Conservation (phyloP, 139 green algal genomes). For the Closterium sp. region DNA sequence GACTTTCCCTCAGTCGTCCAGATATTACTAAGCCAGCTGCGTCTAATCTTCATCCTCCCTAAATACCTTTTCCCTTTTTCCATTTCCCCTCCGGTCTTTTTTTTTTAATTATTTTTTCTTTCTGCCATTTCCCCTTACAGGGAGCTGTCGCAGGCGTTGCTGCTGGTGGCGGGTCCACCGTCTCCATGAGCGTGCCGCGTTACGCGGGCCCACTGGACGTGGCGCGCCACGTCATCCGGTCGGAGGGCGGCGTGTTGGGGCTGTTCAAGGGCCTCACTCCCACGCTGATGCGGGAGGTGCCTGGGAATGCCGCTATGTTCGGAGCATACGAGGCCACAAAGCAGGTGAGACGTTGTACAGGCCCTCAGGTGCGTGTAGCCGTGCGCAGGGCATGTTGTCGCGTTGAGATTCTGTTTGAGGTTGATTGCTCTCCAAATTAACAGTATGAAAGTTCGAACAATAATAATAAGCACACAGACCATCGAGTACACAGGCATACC, state of each 20-base stretch:
- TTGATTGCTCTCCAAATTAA: no score
- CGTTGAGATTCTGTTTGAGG: no score
- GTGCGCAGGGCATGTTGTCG: no score
- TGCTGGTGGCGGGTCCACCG: no score
- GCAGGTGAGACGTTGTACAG: not conserved
- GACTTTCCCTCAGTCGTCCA: no score
- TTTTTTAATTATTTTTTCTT: no score
- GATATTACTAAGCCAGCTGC: no score
- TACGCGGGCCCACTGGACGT: constrained; percentile 67
- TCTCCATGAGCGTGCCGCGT: not conserved
- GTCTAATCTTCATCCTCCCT: not conserved
- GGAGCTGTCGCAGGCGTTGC: not conserved
- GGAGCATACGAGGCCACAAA: constrained; percentile 70
- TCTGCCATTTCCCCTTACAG: not conserved
- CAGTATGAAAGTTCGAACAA: no score
- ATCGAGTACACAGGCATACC: no score
- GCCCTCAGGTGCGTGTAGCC: not conserved
- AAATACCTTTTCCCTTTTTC: no score
- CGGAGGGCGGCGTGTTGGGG: constrained; percentile 64
- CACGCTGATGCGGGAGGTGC: constrained; percentile 68
- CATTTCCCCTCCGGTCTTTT: no score
- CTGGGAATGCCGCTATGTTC: constrained; percentile 78
- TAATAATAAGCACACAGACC: no score
- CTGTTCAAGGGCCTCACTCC: constrained; percentile 64
- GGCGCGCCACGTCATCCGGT: constrained; percentile 59